Percentiles rank a stretch among this genome's conserved stretches.
Conservation (phyloP, 108 stramenopile species). For the Mayamaea pseudoterrestris region DNA sequence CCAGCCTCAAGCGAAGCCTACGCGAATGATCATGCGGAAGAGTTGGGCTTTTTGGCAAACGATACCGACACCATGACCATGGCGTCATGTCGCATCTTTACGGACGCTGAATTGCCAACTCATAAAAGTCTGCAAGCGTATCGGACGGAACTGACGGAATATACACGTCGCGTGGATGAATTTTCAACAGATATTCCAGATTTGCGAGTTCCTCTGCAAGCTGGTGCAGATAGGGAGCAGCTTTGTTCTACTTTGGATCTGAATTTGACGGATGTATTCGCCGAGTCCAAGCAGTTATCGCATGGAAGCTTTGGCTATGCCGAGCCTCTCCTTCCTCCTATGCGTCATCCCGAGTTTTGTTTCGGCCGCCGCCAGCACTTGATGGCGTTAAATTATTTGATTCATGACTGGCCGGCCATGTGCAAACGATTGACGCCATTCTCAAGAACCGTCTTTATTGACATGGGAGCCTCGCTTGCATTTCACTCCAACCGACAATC, state of each 20-base stretch:
- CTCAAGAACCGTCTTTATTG: slow-evolving; percentile 24
- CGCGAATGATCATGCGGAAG: slow-evolving; percentile 6
- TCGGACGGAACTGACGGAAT: background rate
- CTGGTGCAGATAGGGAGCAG: too few species aligned
- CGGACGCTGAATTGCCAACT: too few species aligned
- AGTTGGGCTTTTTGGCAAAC: too few species aligned
- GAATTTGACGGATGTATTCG: background rate
- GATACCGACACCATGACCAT: too few species aligned
- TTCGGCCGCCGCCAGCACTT: background rate
- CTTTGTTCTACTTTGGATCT: too few species aligned
- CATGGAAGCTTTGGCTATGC: background rate
- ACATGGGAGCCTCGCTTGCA: slow-evolving; percentile 35
- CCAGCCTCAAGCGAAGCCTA: slow-evolving; percentile 10
- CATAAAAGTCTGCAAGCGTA: background rate
- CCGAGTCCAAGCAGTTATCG: background rate
- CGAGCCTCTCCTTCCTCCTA: slow-evolving; percentile 31
- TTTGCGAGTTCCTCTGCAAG: too few species aligned
- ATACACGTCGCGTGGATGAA: background rate
- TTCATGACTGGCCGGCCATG: slow-evolving; percentile 46
- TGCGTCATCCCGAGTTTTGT: slow-evolving; percentile 28
- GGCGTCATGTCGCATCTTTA: background rate
- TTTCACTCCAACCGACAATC: slow-evolving; percentile 16
- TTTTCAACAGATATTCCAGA: background rate
- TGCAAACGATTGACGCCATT: slow-evolving; percentile 24
- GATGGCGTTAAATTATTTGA: slow-evolving; percentile 23